Evolutionary conservation across 2,329 filamentous ascomycete genomes (phyloP), one percentile per base, ranked within the genome.

Genomic region (Celoporthe dispersa): DNA sequence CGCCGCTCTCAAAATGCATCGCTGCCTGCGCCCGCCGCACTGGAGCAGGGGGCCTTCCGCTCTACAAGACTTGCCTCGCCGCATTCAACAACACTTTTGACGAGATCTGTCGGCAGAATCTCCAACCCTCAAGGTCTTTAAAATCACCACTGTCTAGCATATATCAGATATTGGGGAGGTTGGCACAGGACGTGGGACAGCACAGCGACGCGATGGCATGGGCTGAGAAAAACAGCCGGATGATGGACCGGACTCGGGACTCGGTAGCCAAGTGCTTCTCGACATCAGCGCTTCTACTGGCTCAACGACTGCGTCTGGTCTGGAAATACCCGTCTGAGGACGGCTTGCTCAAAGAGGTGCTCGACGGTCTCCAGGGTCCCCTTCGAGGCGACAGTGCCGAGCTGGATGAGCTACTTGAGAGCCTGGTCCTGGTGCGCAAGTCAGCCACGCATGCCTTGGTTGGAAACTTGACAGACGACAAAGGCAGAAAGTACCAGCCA

Each of bases 1-100:
- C 87, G 1, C 91, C 91, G 0, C 86, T 93, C 64, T 84, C 86
- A 0, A 87, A 87, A 66, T 94, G 89, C 73, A 74, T 92, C 25
- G 81, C 84, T 12, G 86, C 91, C 0, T 92, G 90, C 73, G 80
- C 83, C 22, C 84, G 90, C 68, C 85, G 91, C 67, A 81, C 79
- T 11, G 77, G 79, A 5, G 71, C 80, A 0, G 75, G 77, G 0
- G 73, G 80, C 0, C 69, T 70, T 2, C 75, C 80, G 8, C 80
- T 79, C 14, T 87, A 84, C 70, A 79, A 81, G 3, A 73, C 81
- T 14, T 81, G 81, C 60, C 75, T 77, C 6, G 77, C 79, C 2
- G 77, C 77, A 1, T 80, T 81, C 63, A 75, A 75, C 7, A 75
- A 80, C 3, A 75, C 84, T 14, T 81, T 83, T 68, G 75, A 79